Percentiles rank a stretch among this genome's conserved stretches.
Conservation (phyloP, 139 green algal genomes). For the Chlamydomonas urium region DNA sequence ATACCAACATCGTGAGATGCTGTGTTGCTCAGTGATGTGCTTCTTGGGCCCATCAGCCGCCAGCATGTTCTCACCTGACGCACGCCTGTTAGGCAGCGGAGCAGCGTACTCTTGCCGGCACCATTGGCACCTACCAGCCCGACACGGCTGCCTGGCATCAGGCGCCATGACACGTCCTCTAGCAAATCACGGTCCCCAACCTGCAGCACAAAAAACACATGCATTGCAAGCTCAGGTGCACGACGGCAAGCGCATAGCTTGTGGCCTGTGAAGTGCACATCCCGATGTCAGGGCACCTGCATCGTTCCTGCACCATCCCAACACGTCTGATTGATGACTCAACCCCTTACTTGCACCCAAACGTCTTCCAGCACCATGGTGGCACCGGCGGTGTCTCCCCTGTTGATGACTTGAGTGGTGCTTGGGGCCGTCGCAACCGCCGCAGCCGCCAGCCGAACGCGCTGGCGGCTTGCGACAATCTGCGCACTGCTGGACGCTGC, state of each 20-base stretch:
- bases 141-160: constrained; percentile 52
- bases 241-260: not conserved
- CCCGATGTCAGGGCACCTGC: not conserved
- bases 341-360: constrained; percentile 27
- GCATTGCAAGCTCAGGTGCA: not conserved
- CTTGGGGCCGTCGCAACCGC: no score
- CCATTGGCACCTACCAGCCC: constrained; percentile 65
- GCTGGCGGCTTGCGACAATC: no score
- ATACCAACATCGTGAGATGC: no score
- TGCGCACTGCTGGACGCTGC: no score
- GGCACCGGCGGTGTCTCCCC: constrained; percentile 51
- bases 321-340: not conserved
- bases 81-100: constrained; percentile 39
- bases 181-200: constrained; percentile 46
- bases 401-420: constrained; percentile 18
- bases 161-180: constrained; percentile 38
- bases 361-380: constrained; percentile 44
- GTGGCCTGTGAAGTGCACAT: not conserved
- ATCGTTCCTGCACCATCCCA: not conserved
- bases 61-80: constrained; percentile 21
- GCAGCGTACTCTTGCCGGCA: constrained; percentile 60
- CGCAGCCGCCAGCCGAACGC: no score
- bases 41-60: no score
- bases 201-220: constrained; percentile 11
- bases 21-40: no score